Percentiles rank a stretch among this genome's conserved stretches.
These are phyloP conservation scores for Nephelium lappaceum DNA, from an alignment of 345 rosid genomes.

Conservation along the genomic window DNA sequence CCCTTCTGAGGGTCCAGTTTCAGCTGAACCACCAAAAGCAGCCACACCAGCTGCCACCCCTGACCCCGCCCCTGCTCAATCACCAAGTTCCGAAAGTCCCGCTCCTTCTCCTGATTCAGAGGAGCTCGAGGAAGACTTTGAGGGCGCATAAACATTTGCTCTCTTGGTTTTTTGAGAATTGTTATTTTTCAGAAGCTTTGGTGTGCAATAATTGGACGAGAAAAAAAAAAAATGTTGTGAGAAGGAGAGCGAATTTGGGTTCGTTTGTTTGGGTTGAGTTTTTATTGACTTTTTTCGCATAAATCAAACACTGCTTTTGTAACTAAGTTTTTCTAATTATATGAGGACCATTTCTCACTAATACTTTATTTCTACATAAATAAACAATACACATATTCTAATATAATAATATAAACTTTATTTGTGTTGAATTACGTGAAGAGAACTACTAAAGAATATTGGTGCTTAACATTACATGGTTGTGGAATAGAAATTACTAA, in stretches of 20 bases:
- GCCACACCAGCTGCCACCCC: background rate
- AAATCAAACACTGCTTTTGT: background rate
- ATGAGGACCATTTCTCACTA: background rate
- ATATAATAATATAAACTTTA: too few relatives aligned
- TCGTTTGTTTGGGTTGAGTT: slow-evolving; percentile 13
- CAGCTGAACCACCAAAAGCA: slow-evolving; percentile 14
- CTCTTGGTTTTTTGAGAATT: background rate
- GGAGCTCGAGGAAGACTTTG: background rate
- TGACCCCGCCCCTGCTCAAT: slow-evolving; percentile 4
- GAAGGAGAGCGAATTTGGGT: background rate
- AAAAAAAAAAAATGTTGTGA: background rate
- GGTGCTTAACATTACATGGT: too few relatives aligned
- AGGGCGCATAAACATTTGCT: background rate
- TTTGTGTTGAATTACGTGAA: background rate
- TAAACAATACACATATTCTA: too few relatives aligned
- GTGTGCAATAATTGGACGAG: background rate
- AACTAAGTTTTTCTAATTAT: background rate
- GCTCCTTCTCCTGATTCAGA: background rate
- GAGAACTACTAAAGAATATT: too few relatives aligned
- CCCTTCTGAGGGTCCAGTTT: slow-evolving; percentile 42
- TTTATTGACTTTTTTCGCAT: background rate
- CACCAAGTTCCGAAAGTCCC: slow-evolving; percentile 34
- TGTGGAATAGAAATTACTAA: too few relatives aligned
- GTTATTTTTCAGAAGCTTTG: background rate
- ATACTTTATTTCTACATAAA: background rate